Conservation (phyloP, 305 asterid species). For the Solanum chacoense region DNA sequence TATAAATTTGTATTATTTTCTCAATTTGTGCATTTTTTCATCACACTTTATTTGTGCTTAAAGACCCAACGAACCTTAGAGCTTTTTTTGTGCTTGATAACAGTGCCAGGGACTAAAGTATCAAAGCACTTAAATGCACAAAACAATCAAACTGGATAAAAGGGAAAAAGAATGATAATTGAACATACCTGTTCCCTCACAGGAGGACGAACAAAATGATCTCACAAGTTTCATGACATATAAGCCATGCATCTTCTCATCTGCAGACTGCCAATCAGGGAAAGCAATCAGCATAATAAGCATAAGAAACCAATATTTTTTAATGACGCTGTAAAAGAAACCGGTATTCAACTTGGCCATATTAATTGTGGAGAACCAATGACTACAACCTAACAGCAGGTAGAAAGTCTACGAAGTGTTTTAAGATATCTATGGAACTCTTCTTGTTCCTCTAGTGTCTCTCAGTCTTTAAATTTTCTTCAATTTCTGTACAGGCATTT, state of each 20-base stretch:
- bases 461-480: not conserved
- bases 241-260: conserved; percentile 78
- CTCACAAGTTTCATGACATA: conserved; percentile 86
- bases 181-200: conserved; percentile 38
- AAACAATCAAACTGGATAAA: not conserved
- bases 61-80: not conserved
- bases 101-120: not conserved
- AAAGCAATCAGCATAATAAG: conserved; percentile 8
- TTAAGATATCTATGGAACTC: not conserved
- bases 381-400: not conserved
- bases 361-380: not conserved
- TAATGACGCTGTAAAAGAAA: not conserved
- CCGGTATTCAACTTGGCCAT: not conserved
- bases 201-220: conserved; percentile 67
- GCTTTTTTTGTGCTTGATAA: not conserved
- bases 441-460: not conserved
- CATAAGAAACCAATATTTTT: not conserved
- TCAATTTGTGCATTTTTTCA: not conserved
- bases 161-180: conserved; percentile 1
- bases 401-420: not conserved
- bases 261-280: conserved; percentile 42
- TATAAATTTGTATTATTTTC: not conserved
- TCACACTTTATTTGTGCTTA: not conserved
- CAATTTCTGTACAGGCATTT: not conserved
- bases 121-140: not conserved